Evolutionary conservation across 768 basidiomycete species (phyloP).

Genomic region (Leucocoprinus birnbaumii): DNA sequence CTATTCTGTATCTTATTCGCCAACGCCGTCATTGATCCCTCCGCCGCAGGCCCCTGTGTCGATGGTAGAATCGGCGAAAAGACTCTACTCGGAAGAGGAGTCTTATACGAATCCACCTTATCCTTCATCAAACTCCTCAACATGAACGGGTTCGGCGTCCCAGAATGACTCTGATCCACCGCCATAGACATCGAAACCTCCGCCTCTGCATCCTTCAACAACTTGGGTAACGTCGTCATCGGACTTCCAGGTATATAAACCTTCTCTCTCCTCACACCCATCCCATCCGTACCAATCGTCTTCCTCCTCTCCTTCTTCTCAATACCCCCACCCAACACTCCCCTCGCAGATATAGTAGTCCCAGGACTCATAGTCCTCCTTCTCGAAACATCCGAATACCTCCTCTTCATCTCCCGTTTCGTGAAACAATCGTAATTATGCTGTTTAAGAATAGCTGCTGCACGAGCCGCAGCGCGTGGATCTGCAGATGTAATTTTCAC

Average conservation of each 20-base stretch:
- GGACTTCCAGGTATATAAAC: slow-evolving; percentile 58
- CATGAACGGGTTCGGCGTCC: slow-evolving; percentile 13
- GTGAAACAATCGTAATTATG: slow-evolving; percentile 87
- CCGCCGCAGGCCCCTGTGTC: neutral
- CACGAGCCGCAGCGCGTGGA: slow-evolving; percentile 83
- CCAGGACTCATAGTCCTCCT: slow-evolving; percentile 29
- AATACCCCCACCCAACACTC: slow-evolving; percentile 26
- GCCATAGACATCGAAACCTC: slow-evolving; percentile 29
- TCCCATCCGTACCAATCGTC: slow-evolving; percentile 25
- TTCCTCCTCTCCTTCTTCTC: slow-evolving; percentile 25
- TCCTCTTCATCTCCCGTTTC: slow-evolving; percentile 34
- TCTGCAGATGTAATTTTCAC: slow-evolving; percentile 85
- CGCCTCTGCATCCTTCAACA: slow-evolving; percentile 57
- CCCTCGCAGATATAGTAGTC: neutral
- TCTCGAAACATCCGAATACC: slow-evolving; percentile 22
- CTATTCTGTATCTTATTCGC: neutral
- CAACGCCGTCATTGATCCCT: neutral
- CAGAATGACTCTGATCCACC: slow-evolving; percentile 7
- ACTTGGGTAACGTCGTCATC: slow-evolving; percentile 47
- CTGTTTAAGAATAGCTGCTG: slow-evolving; percentile 92
- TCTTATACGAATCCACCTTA: slow-evolving; percentile 21
- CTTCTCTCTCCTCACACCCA: slow-evolving; percentile 45
- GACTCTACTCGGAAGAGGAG: slow-evolving; percentile 19
- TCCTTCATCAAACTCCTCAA: neutral
- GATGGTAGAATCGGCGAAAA: neutral